Evolutionary conservation across 2,329 filamentous ascomycete genomes (phyloP).

Genomic region (Coniochaeta hoffmannii): DNA sequence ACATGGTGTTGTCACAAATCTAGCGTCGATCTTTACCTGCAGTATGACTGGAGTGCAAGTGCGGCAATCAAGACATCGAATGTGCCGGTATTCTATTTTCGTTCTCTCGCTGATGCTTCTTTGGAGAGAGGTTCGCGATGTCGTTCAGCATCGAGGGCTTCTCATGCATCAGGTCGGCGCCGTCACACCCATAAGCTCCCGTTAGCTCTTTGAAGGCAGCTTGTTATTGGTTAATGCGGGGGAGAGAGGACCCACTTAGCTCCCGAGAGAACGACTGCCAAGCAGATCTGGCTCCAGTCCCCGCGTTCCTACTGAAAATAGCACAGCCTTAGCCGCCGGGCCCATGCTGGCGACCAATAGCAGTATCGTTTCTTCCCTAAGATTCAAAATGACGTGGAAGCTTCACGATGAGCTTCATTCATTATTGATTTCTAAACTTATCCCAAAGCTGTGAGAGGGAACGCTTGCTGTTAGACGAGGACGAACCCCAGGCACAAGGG

Average conservation of each 20-base stretch:
- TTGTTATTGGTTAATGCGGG: background rate
- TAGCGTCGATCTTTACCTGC: background rate
- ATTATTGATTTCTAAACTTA: background rate
- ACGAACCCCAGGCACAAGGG: background rate
- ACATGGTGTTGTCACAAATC: background rate
- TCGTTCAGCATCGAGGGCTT: background rate
- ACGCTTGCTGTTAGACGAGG: background rate
- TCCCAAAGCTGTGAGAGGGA: background rate
- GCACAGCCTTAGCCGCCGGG: background rate
- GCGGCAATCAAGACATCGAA: background rate
- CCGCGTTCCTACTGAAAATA: slow-evolving; percentile 1
- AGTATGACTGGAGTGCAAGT: background rate
- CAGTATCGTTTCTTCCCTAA: background rate
- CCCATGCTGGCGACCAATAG: background rate
- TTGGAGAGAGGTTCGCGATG: background rate
- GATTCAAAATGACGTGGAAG: background rate
- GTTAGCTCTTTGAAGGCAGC: background rate
- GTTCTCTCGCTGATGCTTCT: background rate
- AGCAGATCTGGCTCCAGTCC: background rate
- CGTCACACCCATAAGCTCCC: background rate
- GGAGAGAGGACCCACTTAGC: background rate
- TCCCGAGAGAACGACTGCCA: background rate
- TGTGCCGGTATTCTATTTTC: background rate
- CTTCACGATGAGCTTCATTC: background rate
- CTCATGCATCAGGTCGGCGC: background rate